Conservation (phyloP, 2,329 filamentous ascomycete species). For the Septoria petroselini region DNA sequence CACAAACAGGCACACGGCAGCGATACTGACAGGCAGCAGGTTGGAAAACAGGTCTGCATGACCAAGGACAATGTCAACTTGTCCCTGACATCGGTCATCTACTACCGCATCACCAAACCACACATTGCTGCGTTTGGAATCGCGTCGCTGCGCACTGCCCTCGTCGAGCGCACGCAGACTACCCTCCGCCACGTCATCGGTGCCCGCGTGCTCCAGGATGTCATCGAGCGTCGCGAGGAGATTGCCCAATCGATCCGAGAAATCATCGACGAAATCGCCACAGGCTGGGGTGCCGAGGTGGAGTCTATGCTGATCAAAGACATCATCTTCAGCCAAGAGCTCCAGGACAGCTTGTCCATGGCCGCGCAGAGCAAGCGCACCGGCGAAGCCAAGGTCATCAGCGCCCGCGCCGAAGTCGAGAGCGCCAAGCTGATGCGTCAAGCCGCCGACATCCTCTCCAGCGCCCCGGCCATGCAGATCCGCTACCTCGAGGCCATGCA, state of each 20-base stretch:
- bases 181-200: constrained; percentile 96
- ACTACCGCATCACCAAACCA: constrained; percentile 94
- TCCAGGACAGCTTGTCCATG: constrained; percentile 97
- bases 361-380: constrained; percentile 98
- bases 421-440: constrained; percentile 85
- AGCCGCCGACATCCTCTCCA: constrained; percentile 88
- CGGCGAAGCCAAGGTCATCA: constrained; percentile 97
- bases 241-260: constrained; percentile 92
- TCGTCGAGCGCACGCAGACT: constrained; percentile 95
- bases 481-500: constrained; percentile 98
- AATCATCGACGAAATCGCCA: constrained; percentile 94
- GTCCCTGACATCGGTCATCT: constrained; percentile 92
- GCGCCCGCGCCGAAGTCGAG: constrained; percentile 93
- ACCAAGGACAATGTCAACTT: constrained; percentile 98
- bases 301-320: constrained; percentile 99
- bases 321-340: constrained; percentile 92
- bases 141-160: constrained; percentile 88
- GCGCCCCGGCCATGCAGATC: constrained; percentile 96
- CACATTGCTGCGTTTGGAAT: constrained; percentile 98
- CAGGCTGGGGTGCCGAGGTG: constrained; percentile 91
- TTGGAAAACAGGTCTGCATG: constrained; percentile 96
- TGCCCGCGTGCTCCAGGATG: constrained; percentile 91
- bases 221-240: constrained; percentile 97
- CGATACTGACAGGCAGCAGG: constrained; percentile 38
- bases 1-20: not conserved